Base-by-base conservation (phyloP, 2,329 filamentous ascomycete genomes). In the Xenoacremonium recifei region DNA sequence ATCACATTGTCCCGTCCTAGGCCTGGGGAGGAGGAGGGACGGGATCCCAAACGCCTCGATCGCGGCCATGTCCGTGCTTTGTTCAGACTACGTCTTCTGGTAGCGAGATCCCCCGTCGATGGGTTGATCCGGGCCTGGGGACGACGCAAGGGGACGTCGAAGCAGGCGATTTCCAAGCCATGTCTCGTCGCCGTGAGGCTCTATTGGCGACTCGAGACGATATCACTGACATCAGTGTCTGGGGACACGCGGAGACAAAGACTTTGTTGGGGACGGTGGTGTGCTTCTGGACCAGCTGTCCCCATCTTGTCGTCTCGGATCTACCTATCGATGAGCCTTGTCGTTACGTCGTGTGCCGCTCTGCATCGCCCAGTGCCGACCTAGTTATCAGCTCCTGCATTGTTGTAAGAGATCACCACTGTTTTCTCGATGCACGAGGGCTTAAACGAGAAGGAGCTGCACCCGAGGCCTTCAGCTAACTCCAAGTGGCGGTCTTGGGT, bases 351-450 rank as follows among this genome's bases (percentile, higher is more conserved):
- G 44, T 52, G 48, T 54, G 53, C 46, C 39, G 39, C 37, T 32
- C 11, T 45, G 36, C 37, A 38, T 35, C 36, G 40, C 42, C 10
- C 37, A 45, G 45, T 52, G 49, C 50, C 50, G 52, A 47, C 45
- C 41, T 50, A 42, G 29, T 49, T 46, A 29, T 38, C n/a, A n/a
- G n/a, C n/a, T n/a, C n/a, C n/a, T n/a, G n/a, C n/a, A n/a, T n/a
- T n/a, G n/a, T n/a, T n/a, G n/a, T n/a, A n/a, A n/a, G n/a, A n/a
- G n/a, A n/a, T n/a, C n/a, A n/a, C n/a, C n/a, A n/a, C n/a, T n/a
- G n/a, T n/a, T n/a, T n/a, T n/a, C n/a, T n/a, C 40, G 40, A 44
- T 37, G 48, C 51, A 50, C 45, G 39, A 57, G 54, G 54, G 57
- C 51, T 57, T 54, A 49, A 46, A 40, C 23, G 23, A 27, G 9